Percentiles rank a stretch among this genome's conserved stretches.
These are phyloP conservation scores for Monosporozyma aerobia DNA, from an alignment of 805 yeast genomes.

Conservation along the genomic window DNA sequence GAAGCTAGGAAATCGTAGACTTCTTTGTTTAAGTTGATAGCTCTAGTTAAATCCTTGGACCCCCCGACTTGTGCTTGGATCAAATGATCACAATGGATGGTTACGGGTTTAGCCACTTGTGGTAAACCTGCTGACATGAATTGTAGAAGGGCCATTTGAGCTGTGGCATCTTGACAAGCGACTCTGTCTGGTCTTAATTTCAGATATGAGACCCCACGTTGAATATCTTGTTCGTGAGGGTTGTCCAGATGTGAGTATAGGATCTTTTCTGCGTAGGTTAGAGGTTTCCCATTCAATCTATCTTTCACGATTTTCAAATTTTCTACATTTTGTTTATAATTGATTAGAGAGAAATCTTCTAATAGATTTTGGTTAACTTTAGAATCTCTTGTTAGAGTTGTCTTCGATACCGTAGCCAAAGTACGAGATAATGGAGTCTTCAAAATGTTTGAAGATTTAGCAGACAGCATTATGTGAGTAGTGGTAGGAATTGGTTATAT, in stretches of 20 bases:
- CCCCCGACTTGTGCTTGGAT: constrained; percentile 95
- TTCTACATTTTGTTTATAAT: constrained; percentile 85
- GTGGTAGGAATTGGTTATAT: too few relatives aligned
- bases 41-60: constrained; percentile 71
- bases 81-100: constrained; percentile 96
- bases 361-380: constrained; percentile 73
- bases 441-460: constrained; percentile 18
- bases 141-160: constrained; percentile 95
- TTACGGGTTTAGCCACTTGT: constrained; percentile 85
- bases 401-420: constrained; percentile 31
- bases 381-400: constrained; percentile 47
- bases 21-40: constrained; percentile 84
- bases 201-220: constrained; percentile 83
- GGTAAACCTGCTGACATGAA: constrained; percentile 94
- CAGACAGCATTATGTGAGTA: constrained; percentile 23
- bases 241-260: constrained; percentile 90
- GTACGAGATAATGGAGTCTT: constrained; percentile 26
- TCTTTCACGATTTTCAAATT: constrained; percentile 76
- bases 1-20: constrained; percentile 85
- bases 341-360: constrained; percentile 77
- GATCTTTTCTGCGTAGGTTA: constrained; percentile 92
- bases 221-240: constrained; percentile 78
- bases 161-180: constrained; percentile 98
- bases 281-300: constrained; percentile 68
- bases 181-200: constrained; percentile 96